Conservation (phyloP, 148 eudicot genomes). For the Euryodendron excelsum region DNA sequence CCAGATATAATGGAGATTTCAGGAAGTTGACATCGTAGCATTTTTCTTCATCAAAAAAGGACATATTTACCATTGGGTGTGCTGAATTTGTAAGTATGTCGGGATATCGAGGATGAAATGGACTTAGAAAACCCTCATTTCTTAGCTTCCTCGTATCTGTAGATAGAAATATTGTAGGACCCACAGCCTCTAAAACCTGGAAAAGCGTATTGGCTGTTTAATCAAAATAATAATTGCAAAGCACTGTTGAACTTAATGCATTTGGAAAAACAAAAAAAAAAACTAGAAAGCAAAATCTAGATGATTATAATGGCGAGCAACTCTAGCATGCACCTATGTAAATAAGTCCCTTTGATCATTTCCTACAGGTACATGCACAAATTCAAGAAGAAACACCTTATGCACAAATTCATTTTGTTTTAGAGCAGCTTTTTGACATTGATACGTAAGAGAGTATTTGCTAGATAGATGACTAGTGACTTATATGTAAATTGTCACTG, state of each 20-base stretch:
- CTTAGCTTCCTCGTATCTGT: constrained; percentile 96
- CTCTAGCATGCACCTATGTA: not conserved
- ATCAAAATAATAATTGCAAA: not conserved
- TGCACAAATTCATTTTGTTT: not conserved
- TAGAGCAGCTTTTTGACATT: not conserved
- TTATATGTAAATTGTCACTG: not conserved
- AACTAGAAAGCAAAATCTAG: not conserved
- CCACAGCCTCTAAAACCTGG: constrained; percentile 98
- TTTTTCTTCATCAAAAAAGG: constrained; percentile 12
- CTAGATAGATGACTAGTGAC: not conserved
- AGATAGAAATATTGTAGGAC: constrained; percentile 88
- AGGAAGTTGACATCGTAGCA: not conserved
- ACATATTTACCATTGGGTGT: constrained; percentile 78
- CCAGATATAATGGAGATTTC: constrained; percentile 1
- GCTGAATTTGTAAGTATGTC: constrained; percentile 99
- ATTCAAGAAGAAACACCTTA: not conserved
- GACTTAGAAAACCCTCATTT: constrained; percentile 98
- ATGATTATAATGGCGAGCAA: not conserved
- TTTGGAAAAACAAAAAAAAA: not conserved
- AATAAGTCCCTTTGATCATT: not conserved
- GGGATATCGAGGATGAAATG: constrained; percentile 99
- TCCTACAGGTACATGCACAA: not conserved
- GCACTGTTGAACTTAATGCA: not conserved
- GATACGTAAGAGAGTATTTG: not conserved
- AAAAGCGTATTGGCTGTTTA: constrained; percentile 11